phyloP scores from a whole-genome alignment of 106 monocot genomes.

The Allium cepa region DNA sequence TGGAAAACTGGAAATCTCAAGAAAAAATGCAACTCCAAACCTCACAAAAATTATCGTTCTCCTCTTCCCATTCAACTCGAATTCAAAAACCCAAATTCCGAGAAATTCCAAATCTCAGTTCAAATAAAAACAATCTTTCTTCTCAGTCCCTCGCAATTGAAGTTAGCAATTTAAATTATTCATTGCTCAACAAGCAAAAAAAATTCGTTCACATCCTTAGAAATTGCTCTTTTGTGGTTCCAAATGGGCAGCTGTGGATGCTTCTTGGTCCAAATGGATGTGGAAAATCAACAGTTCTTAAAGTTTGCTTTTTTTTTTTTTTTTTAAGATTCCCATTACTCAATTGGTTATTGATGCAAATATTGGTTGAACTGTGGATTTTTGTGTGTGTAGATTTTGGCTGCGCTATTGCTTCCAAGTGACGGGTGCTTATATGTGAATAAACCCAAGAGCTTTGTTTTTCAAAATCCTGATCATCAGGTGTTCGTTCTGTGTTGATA shows the following conservation, averaged over 20 bases:
- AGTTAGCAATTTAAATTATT: slow-evolving; percentile 39
- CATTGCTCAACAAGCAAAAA: slow-evolving; percentile 24
- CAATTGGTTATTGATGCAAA: background rate
- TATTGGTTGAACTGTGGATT: background rate
- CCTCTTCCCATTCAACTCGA: too few species aligned
- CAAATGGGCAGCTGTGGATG: slow-evolving; percentile 87
- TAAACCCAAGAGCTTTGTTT: slow-evolving; percentile 74
- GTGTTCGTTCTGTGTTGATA: slow-evolving; percentile 13
- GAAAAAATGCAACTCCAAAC: too few species aligned
- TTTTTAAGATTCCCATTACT: background rate
- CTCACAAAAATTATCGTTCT: too few species aligned
- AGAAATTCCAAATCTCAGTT: too few species aligned
- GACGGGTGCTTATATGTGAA: slow-evolving; percentile 46
- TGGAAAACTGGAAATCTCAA: too few species aligned
- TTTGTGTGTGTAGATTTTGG: slow-evolving; percentile 48
- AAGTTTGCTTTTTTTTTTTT: slow-evolving; percentile 24
- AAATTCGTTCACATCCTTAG: slow-evolving; percentile 59
- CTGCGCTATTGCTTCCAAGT: slow-evolving; percentile 69
- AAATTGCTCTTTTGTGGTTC: slow-evolving; percentile 66
- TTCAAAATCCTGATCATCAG: slow-evolving; percentile 99
- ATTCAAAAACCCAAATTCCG: too few species aligned
- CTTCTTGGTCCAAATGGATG: slow-evolving; percentile 94
- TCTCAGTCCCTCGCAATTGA: slow-evolving; percentile 37
- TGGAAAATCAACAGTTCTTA: slow-evolving; percentile 88
- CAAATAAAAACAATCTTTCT: too few species aligned